Conservation (phyloP, 1,284 basidiomycete genomes). For the Neonothopanus nambi region DNA sequence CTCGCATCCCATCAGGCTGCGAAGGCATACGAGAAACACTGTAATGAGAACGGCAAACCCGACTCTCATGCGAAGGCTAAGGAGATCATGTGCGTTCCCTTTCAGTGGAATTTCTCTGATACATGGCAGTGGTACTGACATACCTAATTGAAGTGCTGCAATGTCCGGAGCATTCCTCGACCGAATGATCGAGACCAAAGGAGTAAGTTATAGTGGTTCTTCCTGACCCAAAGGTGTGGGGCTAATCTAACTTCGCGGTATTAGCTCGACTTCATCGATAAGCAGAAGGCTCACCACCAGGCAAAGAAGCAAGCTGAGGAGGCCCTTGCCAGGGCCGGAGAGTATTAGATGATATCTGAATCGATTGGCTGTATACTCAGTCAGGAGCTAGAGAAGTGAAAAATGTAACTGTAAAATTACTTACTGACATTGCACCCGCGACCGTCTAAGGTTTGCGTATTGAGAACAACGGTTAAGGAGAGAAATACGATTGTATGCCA, state of each 20-base stretch:
- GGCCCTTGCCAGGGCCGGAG: too few species aligned
- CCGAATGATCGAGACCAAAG: conserved; percentile 23
- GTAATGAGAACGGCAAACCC: conserved; percentile 28
- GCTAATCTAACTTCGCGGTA: neutral
- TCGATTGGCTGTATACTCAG: too few species aligned
- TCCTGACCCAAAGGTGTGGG: too few species aligned
- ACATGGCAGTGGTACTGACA: neutral
- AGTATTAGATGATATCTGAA: too few species aligned
- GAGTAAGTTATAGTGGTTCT: conserved; percentile 5
- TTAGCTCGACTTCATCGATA: conserved; percentile 38
- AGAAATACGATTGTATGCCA: too few species aligned
- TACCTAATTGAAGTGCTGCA: conserved; percentile 16
- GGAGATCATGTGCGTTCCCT: conserved; percentile 19
- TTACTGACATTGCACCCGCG: too few species aligned
- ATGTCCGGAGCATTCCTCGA: conserved; percentile 26
- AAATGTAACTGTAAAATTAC: too few species aligned
- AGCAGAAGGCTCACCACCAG: conserved; percentile 40
- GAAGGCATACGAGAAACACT: conserved; percentile 33
- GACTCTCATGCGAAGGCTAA: conserved; percentile 25
- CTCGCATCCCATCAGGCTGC: conserved; percentile 24
- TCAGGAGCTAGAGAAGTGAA: too few species aligned
- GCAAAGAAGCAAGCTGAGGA: conserved; percentile 25
- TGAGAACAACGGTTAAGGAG: too few species aligned
- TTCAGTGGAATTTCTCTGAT: neutral
- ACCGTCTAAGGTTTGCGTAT: too few species aligned